Evolutionary conservation across 352 stramenopile species (phyloP).

Genomic region (Pythium phragmitis): DNA sequence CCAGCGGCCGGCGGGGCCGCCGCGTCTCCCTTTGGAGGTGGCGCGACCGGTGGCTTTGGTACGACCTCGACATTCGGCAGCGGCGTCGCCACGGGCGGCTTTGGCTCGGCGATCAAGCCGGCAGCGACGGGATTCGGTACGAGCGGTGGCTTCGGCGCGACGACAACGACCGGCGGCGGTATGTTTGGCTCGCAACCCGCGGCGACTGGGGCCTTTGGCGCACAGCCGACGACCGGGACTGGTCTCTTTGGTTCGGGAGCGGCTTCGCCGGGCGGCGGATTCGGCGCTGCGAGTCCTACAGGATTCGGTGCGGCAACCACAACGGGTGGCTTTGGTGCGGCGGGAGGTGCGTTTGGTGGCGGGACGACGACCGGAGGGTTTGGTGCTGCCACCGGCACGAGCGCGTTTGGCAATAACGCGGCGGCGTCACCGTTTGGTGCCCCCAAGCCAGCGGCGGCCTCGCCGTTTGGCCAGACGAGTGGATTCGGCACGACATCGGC

Average conservation of each 20-base stretch:
- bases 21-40: constrained; percentile 48
- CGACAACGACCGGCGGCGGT: constrained; percentile 24
- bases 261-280: constrained; percentile 1
- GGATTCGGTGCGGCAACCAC: constrained; percentile 6
- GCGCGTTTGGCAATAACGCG: constrained; percentile 32
- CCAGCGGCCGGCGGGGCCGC: constrained; percentile 36
- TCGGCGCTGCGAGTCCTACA: constrained; percentile 17
- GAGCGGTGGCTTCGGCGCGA: constrained; percentile 38
- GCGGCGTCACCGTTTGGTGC: constrained; percentile 49
- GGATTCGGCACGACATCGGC: constrained; percentile 44
- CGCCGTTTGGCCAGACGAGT: constrained; percentile 53
- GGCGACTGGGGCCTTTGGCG: constrained; percentile 33
- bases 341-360: constrained; percentile 17
- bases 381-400: constrained; percentile 14
- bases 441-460: constrained; percentile 52
- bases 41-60: constrained; percentile 40
- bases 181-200: constrained; percentile 35
- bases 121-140: constrained; percentile 17
- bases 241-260: constrained; percentile 20
- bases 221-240: constrained; percentile 26
- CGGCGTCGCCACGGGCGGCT: constrained; percentile 15
- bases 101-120: constrained; percentile 28
- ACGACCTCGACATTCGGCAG: constrained; percentile 39
- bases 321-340: constrained; percentile 16
- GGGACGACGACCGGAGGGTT: constrained; percentile 19